Evolutionary conservation across 352 stramenopile species (phyloP).

Genomic region (Phytophthora sp.): DNA sequence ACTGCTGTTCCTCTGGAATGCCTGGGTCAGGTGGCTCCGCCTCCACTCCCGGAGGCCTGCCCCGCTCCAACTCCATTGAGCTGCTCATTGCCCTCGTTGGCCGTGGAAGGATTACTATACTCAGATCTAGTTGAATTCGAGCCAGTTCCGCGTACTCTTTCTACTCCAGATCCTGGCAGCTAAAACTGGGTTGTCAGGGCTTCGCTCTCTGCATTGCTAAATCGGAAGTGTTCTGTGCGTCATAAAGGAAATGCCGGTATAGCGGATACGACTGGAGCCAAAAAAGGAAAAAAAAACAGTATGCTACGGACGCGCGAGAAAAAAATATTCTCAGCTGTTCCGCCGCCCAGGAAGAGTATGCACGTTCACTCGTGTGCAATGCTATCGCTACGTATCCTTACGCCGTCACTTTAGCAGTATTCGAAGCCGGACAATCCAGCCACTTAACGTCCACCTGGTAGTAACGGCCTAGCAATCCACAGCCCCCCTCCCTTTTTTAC

Average conservation of each 20-base stretch:
- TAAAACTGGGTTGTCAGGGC: background rate
- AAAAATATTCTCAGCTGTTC: no score
- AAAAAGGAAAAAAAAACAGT: no score
- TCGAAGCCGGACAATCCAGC: no score
- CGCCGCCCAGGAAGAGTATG: no score
- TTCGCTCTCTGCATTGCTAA: background rate
- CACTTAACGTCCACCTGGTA: background rate
- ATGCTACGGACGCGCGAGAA: no score
- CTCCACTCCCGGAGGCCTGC: background rate
- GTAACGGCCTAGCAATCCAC: conserved; percentile 23
- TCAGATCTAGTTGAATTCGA: background rate
- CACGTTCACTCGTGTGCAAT: no score
- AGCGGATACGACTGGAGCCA: no score
- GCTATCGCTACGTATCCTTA: no score
- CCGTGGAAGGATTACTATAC: background rate
- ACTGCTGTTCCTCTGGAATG: background rate
- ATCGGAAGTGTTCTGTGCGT: no score
- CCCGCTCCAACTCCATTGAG: no score
- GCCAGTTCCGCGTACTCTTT: background rate
- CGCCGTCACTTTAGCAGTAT: background rate
- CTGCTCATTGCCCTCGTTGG: background rate
- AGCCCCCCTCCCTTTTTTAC: no score
- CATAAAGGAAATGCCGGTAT: no score
- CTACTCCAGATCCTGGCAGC: background rate
- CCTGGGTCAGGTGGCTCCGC: background rate